Conservation (phyloP, 495 filamentous ascomycete genomes). For the Penicillium coffeae region DNA sequence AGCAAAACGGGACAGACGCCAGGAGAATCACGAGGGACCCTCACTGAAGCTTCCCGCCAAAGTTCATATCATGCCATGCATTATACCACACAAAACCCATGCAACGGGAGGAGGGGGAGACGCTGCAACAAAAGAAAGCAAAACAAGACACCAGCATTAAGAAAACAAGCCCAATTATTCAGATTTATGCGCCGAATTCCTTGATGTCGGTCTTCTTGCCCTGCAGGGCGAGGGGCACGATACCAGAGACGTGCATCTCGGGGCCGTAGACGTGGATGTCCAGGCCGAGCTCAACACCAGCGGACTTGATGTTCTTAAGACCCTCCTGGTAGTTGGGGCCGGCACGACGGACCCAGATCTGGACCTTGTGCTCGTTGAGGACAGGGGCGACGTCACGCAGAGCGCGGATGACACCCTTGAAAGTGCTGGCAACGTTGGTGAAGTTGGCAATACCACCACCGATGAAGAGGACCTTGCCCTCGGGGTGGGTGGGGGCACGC, state of each 20-base stretch:
- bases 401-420: constrained; percentile 99
- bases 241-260: constrained; percentile 83
- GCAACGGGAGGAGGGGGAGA: constrained; percentile 27
- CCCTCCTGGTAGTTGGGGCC: constrained; percentile 99
- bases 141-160: constrained; percentile 4
- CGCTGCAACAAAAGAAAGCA: constrained; percentile 30
- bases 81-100: constrained; percentile 42
- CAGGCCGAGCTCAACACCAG: constrained; percentile 86
- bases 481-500: constrained; percentile 74
- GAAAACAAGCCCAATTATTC: constrained; percentile 12
- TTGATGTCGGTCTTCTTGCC: constrained; percentile 56
- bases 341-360: constrained; percentile 99
- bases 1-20: constrained; percentile 19
- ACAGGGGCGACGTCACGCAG: constrained; percentile 84
- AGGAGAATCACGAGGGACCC: constrained; percentile 7
- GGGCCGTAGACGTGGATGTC: constrained; percentile 96
- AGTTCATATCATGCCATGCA: constrained; percentile 47
- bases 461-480: constrained; percentile 98
- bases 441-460: constrained; percentile 99
- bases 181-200: constrained; percentile 46
- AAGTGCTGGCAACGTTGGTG: constrained; percentile 93
- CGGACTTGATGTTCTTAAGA: constrained; percentile 98
- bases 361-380: constrained; percentile 92
- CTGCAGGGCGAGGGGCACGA: constrained; percentile 62
- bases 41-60: constrained; percentile 18